These are phyloP conservation scores for Coniochaeta sp. DNA, from an alignment of 2,329 filamentous ascomycete species.

Conservation along the genomic window DNA sequence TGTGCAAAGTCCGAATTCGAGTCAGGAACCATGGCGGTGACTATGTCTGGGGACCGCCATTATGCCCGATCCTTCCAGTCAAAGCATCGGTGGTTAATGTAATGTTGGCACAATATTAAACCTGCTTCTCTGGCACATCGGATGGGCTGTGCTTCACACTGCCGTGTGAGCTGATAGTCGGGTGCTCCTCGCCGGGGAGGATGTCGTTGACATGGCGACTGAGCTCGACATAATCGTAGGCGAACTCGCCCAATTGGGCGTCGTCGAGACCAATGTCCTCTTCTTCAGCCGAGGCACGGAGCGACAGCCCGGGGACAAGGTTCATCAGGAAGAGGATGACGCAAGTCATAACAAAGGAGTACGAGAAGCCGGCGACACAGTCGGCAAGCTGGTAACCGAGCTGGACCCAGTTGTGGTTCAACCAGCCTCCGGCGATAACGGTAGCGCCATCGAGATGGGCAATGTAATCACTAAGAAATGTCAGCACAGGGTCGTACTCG, in stretches of 20 bases:
- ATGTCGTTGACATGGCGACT: constrained; percentile 27
- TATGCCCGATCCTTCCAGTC: not conserved
- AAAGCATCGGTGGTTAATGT: not conserved
- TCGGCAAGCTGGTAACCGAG: constrained; percentile 66
- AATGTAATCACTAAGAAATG: constrained; percentile 54
- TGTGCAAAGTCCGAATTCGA: not conserved
- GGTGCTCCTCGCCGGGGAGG: constrained; percentile 6
- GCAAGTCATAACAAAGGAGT: constrained; percentile 61
- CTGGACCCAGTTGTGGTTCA: constrained; percentile 64
- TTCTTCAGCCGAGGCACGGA: constrained; percentile 59
- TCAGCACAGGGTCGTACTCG: constrained; percentile 4
- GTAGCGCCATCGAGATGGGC: constrained; percentile 64
- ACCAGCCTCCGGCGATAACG: constrained; percentile 55
- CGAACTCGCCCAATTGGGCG: constrained; percentile 73
- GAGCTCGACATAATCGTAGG: constrained; percentile 75
- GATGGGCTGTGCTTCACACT: not conserved
- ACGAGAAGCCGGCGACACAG: constrained; percentile 55
- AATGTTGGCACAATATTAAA: not conserved
- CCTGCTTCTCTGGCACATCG: not conserved
- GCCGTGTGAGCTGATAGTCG: not conserved
- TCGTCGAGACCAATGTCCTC: constrained; percentile 67
- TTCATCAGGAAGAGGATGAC: constrained; percentile 66
- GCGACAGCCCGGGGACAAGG: constrained; percentile 61
- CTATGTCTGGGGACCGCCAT: not conserved
- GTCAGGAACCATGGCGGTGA: not conserved